Base-by-base conservation (phyloP, 2,329 filamentous ascomycete genomes). In the Xylaria sp. region DNA sequence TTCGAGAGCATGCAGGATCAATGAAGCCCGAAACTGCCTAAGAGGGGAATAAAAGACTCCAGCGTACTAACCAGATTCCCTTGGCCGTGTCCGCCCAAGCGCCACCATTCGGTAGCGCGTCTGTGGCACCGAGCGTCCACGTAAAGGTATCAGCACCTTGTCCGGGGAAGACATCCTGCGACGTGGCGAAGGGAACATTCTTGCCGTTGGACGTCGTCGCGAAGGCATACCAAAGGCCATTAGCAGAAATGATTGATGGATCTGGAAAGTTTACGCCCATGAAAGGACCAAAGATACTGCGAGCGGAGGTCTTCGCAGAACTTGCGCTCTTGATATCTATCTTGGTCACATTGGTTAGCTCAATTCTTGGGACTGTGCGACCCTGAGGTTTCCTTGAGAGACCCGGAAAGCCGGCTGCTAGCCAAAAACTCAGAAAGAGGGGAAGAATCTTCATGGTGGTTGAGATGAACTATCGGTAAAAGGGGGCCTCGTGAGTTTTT, bases 201-300 rank as follows among this genome's bases (percentile, higher is more conserved):
- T 70, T 68, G 49, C 63, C 64, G 56, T 69, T 69, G 4, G 68
- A 69, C 15, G 70, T 70, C 4, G 71, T 73, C 6, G 55, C 69
- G 46, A 70, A 73, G 0, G 71, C 70, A 25, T 71, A 71, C 71
- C 71, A 73, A 42, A 70, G 65, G 4, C 67, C 70, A 45, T 71
- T 65, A 12, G 67, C 71, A 60, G 64, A 70, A 38, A 73, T 72
- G 7, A 72, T 50, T 4, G 60, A 57, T 0, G 71, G 71, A 45
- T 73, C 71, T 1, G 71, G 71, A 55, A 73, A 73, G 55, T 72
- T 55, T 15, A 62, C 63, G 4, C 63, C 66, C 60, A 73, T 67
- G 37, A 67, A 68, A 8, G 71, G 71, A 11, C 71, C 71, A 1
- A 56, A 58, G 14, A 71, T 46, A 53, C 50, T 51, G 5, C 50